Evolutionary conservation across 1,284 basidiomycete species (phyloP).

Genomic region (Golubevia pallescens): DNA sequence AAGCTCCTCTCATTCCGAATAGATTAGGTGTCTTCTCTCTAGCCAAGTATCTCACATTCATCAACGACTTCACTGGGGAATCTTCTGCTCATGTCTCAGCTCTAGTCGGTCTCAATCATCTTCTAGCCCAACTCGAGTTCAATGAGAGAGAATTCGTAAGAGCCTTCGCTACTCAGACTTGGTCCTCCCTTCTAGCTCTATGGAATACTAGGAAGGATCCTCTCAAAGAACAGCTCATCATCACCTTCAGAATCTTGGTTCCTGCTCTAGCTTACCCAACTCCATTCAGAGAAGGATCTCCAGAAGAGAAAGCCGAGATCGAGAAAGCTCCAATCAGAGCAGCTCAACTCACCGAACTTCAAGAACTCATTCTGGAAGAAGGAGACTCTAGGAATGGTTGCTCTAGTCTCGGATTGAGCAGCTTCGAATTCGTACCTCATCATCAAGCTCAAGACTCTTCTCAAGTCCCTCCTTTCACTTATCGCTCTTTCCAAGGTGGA

Average conservation of each 20-base stretch:
- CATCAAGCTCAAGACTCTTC: neutral
- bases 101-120: conserved; percentile 26
- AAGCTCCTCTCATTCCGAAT: conserved; percentile 24
- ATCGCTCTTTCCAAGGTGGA: conserved; percentile 7
- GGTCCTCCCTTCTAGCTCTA: conserved; percentile 12
- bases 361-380: neutral
- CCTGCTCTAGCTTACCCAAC: conserved; percentile 11
- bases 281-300: neutral
- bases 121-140: conserved; percentile 33
- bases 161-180: conserved; percentile 15
- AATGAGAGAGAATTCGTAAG: conserved; percentile 23
- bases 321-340: neutral
- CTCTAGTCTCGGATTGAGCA: neutral
- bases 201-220: conserved; percentile 29
- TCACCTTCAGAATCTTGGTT: conserved; percentile 25
- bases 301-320: neutral
- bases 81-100: conserved; percentile 36
- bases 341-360: neutral
- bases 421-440: neutral
- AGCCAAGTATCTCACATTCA: conserved; percentile 27
- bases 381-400: neutral
- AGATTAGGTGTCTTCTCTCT: conserved; percentile 25
- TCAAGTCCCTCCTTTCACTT: neutral
- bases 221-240: conserved; percentile 39
- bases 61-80: conserved; percentile 17